A percentile compares a stretch with the other conserved stretches of the same genome.
Evolutionary conservation across 345 rosid species (phyloP).

Genomic region (Salix dunnii): DNA sequence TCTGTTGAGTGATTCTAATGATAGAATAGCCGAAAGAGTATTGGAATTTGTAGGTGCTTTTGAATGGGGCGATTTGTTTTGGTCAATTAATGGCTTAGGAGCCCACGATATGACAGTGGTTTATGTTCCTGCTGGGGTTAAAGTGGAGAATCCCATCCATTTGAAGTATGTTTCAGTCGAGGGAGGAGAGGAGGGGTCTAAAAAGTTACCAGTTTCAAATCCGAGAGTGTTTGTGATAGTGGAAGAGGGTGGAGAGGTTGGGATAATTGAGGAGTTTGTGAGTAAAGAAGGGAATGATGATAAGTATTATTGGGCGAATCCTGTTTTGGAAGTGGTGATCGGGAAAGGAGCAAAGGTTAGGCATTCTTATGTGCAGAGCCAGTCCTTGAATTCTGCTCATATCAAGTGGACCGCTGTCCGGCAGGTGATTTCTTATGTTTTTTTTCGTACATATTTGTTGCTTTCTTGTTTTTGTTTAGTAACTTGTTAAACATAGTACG

Average conservation of each 20-base stretch:
- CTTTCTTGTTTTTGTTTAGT: background rate
- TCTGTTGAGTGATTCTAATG: conserved; percentile 40
- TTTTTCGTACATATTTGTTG: background rate
- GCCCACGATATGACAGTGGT: conserved; percentile 79
- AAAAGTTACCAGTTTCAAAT: conserved; percentile 69
- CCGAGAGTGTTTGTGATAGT: conserved; percentile 80
- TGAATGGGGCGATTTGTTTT: conserved; percentile 75
- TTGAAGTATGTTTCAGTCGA: conserved; percentile 67
- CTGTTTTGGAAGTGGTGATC: conserved; percentile 65
- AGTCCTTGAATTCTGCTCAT: conserved; percentile 71
- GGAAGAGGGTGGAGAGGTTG: conserved; percentile 78
- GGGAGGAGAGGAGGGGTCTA: conserved; percentile 52
- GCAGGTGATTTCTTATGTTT: conserved; percentile 47
- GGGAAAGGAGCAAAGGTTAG: conserved; percentile 56
- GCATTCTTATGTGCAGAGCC: conserved; percentile 84
- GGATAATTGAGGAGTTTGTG: conserved; percentile 70
- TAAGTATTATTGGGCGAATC: conserved; percentile 69
- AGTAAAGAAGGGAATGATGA: conserved; percentile 41
- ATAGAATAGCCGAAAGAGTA: conserved; percentile 42
- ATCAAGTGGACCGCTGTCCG: conserved; percentile 82
- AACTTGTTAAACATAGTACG: background rate
- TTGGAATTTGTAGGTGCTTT: conserved; percentile 47
- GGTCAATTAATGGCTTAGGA: conserved; percentile 87
- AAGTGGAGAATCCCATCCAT: conserved; percentile 59
- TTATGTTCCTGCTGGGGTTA: conserved; percentile 80